These are phyloP conservation scores for Hordeum marinum DNA, from an alignment of 176 grass and related monocot species.

Conservation along the genomic window DNA sequence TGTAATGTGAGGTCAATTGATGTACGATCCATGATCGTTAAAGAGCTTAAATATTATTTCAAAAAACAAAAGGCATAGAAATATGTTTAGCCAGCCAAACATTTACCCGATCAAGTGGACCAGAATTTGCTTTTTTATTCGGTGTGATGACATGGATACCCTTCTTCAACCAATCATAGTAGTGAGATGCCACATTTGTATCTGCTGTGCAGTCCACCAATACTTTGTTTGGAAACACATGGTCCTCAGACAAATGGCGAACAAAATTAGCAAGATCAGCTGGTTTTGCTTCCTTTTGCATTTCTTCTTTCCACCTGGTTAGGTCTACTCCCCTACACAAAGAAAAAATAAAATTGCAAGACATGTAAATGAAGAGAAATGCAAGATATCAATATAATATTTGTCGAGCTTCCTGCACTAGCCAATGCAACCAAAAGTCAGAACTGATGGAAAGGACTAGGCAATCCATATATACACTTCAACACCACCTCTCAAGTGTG, in stretches of 20 bases:
- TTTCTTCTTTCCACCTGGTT: slow-evolving; percentile 65
- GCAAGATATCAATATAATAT: slow-evolving; percentile 17
- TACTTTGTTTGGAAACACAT: slow-evolving; percentile 94
- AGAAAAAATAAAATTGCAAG: background rate
- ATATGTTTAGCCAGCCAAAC: slow-evolving; percentile 16
- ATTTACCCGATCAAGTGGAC: slow-evolving; percentile 85
- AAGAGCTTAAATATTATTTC: background rate
- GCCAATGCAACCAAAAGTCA: too few species aligned
- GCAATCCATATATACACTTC: too few species aligned
- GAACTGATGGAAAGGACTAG: too few species aligned
- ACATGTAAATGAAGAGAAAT: slow-evolving; percentile 1
- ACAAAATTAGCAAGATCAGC: slow-evolving; percentile 66
- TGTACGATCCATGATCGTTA: slow-evolving; percentile 4
- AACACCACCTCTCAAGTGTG: too few species aligned
- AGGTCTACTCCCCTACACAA: slow-evolving; percentile 72
- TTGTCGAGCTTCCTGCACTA: too few species aligned
- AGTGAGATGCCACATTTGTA: slow-evolving; percentile 75
- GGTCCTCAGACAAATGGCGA: slow-evolving; percentile 79
- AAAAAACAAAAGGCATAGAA: background rate
- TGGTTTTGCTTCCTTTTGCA: slow-evolving; percentile 51
- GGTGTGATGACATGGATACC: slow-evolving; percentile 96
- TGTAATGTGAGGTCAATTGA: background rate
- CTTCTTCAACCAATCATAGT: slow-evolving; percentile 86
- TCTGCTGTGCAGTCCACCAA: slow-evolving; percentile 97
- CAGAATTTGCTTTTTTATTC: slow-evolving; percentile 97